A percentile compares a stretch with the other conserved stretches of the same genome.
phyloP scores from a whole-genome alignment of 2,329 filamentous ascomycete species.

The Cytospora piceae region DNA sequence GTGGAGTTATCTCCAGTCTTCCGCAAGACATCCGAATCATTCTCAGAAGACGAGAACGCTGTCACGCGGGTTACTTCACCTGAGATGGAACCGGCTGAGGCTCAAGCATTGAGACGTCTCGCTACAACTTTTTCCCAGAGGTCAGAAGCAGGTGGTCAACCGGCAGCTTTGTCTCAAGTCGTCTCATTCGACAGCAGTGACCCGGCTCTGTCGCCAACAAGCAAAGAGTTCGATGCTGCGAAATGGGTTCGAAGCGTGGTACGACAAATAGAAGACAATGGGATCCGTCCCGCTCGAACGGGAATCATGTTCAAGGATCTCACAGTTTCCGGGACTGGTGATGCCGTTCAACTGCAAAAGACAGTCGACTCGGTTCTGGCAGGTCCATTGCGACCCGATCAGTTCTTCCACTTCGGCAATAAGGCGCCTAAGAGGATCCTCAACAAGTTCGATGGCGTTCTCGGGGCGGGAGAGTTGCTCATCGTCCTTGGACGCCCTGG shows the following conservation, averaged over 20 bases:
- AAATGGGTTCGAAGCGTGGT: slow-evolving; percentile 49
- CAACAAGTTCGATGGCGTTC: slow-evolving; percentile 64
- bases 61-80: background rate
- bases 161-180: slow-evolving; percentile 9
- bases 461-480: slow-evolving; percentile 68
- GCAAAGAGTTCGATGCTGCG: slow-evolving; percentile 45
- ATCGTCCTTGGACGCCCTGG: slow-evolving; percentile 70
- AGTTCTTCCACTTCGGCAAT: slow-evolving; percentile 54
- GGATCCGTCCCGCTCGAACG: slow-evolving; percentile 55
- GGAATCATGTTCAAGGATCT: slow-evolving; percentile 69
- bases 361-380: slow-evolving; percentile 65
- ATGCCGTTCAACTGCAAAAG: slow-evolving; percentile 69
- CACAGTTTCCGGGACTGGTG: slow-evolving; percentile 68
- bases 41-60: slow-evolving; percentile 7
- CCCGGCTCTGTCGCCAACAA: slow-evolving; percentile 43
- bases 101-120: slow-evolving; percentile 18
- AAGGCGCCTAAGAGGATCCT: slow-evolving; percentile 63
- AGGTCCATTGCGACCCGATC: slow-evolving; percentile 59
- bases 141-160: background rate
- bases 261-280: slow-evolving; percentile 54
- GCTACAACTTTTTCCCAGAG: slow-evolving; percentile 18
- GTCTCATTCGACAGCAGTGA: slow-evolving; percentile 35
- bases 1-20: background rate
- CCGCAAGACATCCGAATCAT: background rate
- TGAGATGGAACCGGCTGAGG: slow-evolving; percentile 15